These are phyloP conservation scores for Hippophae rhamnoides DNA, from an alignment of 306 rosid species.

Conservation along the genomic window DNA sequence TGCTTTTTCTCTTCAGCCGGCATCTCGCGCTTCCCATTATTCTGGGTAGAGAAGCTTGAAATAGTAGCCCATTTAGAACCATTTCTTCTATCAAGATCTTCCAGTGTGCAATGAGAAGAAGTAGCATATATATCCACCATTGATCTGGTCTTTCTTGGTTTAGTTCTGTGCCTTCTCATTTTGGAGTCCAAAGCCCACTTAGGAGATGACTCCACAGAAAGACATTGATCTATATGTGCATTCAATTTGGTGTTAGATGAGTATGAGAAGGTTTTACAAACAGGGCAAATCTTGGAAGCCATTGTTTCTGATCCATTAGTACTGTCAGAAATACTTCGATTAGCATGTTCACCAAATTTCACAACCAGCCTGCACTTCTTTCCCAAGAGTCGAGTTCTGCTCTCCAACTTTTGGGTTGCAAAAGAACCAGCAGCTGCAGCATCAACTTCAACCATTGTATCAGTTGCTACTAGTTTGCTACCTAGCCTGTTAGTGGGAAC, in stretches of 20 bases:
- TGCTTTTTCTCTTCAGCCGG: conserved; percentile 28
- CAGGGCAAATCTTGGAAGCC: conserved; percentile 56
- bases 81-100: conserved; percentile 54
- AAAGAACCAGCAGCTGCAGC: conserved; percentile 10
- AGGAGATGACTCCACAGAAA: conserved; percentile 44
- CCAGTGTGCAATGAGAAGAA: conserved; percentile 40
- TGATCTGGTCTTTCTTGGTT: conserved; percentile 45
- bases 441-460: conserved; percentile 25
- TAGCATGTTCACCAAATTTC: conserved; percentile 24
- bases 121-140: conserved; percentile 50
- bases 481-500: conserved; percentile 29
- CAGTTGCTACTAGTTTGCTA: conserved; percentile 18
- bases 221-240: conserved; percentile 62
- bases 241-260: conserved; percentile 55
- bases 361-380: conserved; percentile 43
- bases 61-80: conserved; percentile 45
- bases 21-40: conserved; percentile 25
- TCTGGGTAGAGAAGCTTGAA: conserved; percentile 26
- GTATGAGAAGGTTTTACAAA: conserved; percentile 49
- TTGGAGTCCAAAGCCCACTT: conserved; percentile 33
- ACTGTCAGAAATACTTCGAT: conserved; percentile 27
- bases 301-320: conserved; percentile 30
- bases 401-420: conserved; percentile 22
- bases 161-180: conserved; percentile 32
- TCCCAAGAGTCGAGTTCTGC: conserved; percentile 17